Conservation (phyloP, 805 yeast genomes). For the Candida incommunis region DNA sequence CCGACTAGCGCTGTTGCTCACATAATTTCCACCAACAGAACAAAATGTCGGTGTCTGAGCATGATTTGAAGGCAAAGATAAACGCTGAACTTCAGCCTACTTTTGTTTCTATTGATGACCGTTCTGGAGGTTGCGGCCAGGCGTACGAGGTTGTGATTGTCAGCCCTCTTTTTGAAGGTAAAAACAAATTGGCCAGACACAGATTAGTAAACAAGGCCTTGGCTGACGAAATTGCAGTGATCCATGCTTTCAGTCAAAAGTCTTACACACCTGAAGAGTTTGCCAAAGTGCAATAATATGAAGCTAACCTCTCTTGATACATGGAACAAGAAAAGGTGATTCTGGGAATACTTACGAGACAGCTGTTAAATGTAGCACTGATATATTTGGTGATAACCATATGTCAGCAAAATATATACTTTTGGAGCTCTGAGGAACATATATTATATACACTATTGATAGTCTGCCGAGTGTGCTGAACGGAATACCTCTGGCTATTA, state of each 20-base stretch:
- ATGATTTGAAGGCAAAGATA: slow-evolving; percentile 34
- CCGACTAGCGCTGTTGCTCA: too few relatives aligned
- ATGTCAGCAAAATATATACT: too few relatives aligned
- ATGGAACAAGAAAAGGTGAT: too few relatives aligned
- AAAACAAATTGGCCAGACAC: slow-evolving; percentile 76
- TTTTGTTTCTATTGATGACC: slow-evolving; percentile 61
- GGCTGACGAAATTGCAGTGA: slow-evolving; percentile 69
- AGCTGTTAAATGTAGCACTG: too few relatives aligned
- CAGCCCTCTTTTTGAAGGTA: slow-evolving; percentile 53
- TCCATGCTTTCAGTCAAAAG: slow-evolving; percentile 88
- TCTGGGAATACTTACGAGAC: too few relatives aligned
- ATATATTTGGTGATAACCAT: too few relatives aligned
- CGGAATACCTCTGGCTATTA: too few relatives aligned
- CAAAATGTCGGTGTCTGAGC: slow-evolving; percentile 10
- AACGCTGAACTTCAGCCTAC: slow-evolving; percentile 42
- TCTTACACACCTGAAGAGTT: slow-evolving; percentile 78
- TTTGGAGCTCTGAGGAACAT: too few relatives aligned
- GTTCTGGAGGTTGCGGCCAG: slow-evolving; percentile 94
- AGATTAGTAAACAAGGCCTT: slow-evolving; percentile 69
- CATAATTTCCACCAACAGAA: not conserved
- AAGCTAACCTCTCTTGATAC: too few relatives aligned
- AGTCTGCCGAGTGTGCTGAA: too few relatives aligned
- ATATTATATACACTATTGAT: too few relatives aligned
- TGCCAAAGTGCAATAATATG: not conserved
- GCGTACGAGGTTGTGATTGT: slow-evolving; percentile 91